Percentiles rank a stretch among this genome's conserved stretches.
Conservation (phyloP, 352 stramenopile species). For the Pythium pyrilobum region DNA sequence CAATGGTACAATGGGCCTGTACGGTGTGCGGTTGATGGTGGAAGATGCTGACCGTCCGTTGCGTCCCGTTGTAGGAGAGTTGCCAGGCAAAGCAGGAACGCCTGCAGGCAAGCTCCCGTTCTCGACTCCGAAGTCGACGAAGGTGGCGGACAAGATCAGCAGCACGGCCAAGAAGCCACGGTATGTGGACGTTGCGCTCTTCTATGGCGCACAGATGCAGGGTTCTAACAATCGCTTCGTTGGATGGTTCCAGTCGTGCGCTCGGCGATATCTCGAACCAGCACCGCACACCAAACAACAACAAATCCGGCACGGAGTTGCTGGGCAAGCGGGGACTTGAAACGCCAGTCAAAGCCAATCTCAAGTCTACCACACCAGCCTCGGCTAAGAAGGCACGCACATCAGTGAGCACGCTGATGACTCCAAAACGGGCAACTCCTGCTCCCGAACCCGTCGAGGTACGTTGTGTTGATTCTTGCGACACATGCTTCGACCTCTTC, state of each 20-base stretch:
- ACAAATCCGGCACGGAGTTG: not conserved
- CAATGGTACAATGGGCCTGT: constrained; percentile 1
- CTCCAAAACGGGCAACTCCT: constrained; percentile 6
- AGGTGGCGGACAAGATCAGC: constrained; percentile 15
- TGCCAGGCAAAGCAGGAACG: constrained; percentile 6
- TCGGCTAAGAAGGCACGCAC: constrained; percentile 14
- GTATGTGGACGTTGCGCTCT: constrained; percentile 15
- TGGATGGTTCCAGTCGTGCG: constrained; percentile 33
- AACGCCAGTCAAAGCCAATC: not conserved
- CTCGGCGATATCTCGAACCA: constrained; percentile 79
- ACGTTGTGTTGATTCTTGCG: no score
- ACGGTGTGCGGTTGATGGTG: not conserved
- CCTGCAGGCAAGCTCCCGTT: constrained; percentile 17
- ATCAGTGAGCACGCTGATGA: constrained; percentile 12
- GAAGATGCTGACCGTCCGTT: not conserved
- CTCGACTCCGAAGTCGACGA: constrained; percentile 31
- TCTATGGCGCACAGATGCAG: no score
- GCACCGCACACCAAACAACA: constrained; percentile 31
- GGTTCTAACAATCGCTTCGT: no score
- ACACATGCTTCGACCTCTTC: no score
- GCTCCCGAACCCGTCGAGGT: constrained; percentile 38
- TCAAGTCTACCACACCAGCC: constrained; percentile 1
- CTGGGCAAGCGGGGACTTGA: constrained; percentile 6
- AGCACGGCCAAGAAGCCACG: constrained; percentile 39
- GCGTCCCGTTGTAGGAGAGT: not conserved